Conservation (phyloP, 2,329 filamentous ascomycete genomes). For the Fusarium sterilihyphosum region DNA sequence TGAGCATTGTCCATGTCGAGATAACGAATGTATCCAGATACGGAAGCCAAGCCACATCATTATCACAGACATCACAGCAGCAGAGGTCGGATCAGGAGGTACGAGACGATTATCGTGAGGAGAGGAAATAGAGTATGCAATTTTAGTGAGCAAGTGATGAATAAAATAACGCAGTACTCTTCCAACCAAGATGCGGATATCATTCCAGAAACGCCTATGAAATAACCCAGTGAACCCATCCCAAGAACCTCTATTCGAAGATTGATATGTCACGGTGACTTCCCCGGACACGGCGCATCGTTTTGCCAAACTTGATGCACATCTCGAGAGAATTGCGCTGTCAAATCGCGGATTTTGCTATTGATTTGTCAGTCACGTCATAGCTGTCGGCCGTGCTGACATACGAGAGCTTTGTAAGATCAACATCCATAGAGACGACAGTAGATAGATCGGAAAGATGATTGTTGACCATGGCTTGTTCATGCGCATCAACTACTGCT, state of each 20-base stretch:
- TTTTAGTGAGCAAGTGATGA: not conserved
- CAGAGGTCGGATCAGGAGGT: not conserved
- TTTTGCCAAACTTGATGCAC: constrained; percentile 31
- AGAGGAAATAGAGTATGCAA: not conserved
- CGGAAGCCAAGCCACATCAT: not conserved
- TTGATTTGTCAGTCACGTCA: not conserved
- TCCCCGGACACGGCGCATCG: not conserved
- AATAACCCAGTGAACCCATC: not conserved
- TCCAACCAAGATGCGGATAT: constrained; percentile 10
- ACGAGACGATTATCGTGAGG: not conserved
- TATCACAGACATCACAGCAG: not conserved
- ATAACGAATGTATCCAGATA: not conserved
- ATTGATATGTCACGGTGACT: not conserved
- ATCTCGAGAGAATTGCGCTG: constrained; percentile 32
- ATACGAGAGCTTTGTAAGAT: constrained; percentile 34
- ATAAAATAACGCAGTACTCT: not conserved
- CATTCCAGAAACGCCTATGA: constrained; percentile 19
- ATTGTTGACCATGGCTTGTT: constrained; percentile 41
- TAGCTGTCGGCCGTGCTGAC: not conserved
- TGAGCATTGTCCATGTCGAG: not conserved
- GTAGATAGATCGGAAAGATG: constrained; percentile 44
- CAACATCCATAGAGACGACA: constrained; percentile 46
- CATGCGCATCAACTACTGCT: constrained; percentile 42
- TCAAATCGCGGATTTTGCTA: constrained; percentile 35
- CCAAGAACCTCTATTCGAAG: not conserved